These are phyloP conservation scores for Eutreptiella sp. DNA, from an alignment of 208 protist genomes.

Conservation along the genomic window DNA sequence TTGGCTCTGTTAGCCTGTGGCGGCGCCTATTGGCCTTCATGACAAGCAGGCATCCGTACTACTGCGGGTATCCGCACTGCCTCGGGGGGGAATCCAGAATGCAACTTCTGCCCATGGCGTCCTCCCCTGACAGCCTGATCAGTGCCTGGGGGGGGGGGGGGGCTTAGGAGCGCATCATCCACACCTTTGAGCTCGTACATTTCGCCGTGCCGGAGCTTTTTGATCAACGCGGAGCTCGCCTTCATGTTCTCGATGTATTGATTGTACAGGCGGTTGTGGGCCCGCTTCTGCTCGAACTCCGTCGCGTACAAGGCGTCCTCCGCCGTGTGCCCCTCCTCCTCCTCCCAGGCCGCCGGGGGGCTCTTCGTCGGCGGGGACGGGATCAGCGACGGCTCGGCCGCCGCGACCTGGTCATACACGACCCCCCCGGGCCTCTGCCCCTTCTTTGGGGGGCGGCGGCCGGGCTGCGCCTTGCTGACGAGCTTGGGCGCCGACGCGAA, in stretches of 20 bases:
- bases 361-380: neutral
- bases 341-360: neutral
- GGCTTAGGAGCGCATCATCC: conserved; percentile 6
- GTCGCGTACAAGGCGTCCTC: conserved; percentile 1
- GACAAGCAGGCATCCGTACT: too few relatives aligned
- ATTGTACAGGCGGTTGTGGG: conserved; percentile 33
- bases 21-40: too few relatives aligned
- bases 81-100: too few relatives aligned
- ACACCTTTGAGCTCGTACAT: neutral
- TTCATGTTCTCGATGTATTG: conserved; percentile 27
- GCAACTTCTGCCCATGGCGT: too few relatives aligned
- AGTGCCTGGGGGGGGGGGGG: too few relatives aligned
- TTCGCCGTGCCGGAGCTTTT: conserved; percentile 8
- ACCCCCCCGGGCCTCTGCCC: neutral
- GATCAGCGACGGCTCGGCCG: neutral
- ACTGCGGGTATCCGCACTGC: too few relatives aligned
- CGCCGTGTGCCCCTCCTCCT: conserved; percentile 16
- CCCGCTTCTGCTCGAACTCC: conserved; percentile 2
- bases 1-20: too few relatives aligned
- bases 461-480: conserved; percentile 3
- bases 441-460: conserved; percentile 2
- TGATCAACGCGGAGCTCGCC: conserved; percentile 22
- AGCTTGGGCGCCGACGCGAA: conserved; percentile 45
- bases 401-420: too few relatives aligned
- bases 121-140: too few relatives aligned